phyloP scores from a whole-genome alignment of 768 basidiomycete species.

The Sporobolomyces pararoseus region DNA sequence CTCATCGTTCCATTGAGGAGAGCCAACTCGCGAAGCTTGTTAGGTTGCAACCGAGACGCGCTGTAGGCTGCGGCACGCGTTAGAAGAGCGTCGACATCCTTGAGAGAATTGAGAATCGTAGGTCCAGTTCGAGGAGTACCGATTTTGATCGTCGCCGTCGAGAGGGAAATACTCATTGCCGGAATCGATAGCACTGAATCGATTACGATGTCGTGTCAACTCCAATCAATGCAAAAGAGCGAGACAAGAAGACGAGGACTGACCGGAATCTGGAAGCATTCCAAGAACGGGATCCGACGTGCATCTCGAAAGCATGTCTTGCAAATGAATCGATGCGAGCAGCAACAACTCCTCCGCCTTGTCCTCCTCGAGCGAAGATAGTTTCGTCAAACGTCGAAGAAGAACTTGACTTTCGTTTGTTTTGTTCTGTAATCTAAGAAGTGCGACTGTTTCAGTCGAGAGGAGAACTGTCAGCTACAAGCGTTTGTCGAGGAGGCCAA shows the following conservation, averaged over 20 bases:
- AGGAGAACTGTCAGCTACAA: no score
- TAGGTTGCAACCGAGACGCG: conserved; percentile 65
- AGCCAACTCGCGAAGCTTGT: conserved; percentile 71
- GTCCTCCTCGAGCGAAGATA: conserved; percentile 59
- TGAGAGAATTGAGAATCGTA: conserved; percentile 54
- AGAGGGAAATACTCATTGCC: conserved; percentile 80
- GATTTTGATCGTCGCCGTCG: conserved; percentile 61
- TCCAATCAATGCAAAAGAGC: not conserved
- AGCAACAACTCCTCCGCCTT: conserved; percentile 73
- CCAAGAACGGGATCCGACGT: conserved; percentile 82
- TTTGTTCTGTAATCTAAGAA: conserved; percentile 52
- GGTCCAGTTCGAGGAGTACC: conserved; percentile 58
- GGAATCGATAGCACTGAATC: conserved; percentile 53
- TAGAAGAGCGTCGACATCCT: conserved; percentile 55
- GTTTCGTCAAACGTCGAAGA: conserved; percentile 56
- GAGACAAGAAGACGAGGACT: conserved; percentile 46
- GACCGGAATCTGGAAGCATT: conserved; percentile 85
- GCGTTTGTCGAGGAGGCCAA: no score
- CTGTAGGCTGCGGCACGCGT: conserved; percentile 25
- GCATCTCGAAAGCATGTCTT: conserved; percentile 72
- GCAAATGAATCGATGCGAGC: conserved; percentile 71
- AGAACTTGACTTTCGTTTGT: conserved; percentile 48
- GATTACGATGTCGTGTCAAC: no score
- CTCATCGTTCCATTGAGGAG: conserved; percentile 55
- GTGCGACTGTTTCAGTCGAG: not conserved